Conservation (phyloP, 805 yeast species). For the Candida silvatica region DNA sequence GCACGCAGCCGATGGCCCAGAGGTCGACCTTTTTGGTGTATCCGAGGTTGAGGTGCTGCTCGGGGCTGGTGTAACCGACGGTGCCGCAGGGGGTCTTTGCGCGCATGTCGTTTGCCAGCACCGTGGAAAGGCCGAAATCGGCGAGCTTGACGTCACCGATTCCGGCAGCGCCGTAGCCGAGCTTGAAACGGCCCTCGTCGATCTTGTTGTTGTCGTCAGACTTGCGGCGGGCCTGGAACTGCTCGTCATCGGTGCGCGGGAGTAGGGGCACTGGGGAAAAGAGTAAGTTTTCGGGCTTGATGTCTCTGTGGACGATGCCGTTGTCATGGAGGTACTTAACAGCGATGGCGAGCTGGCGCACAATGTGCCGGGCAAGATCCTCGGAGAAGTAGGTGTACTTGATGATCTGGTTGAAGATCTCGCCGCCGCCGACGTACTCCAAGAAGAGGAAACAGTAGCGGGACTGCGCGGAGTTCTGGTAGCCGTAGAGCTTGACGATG, state of each 20-base stretch:
- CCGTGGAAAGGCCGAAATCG: conserved; percentile 64
- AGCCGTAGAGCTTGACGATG: conserved; percentile 46
- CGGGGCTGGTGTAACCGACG: conserved; percentile 71
- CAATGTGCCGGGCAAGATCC: conserved; percentile 62
- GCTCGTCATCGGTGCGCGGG: conserved; percentile 32
- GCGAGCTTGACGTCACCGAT: conserved; percentile 59
- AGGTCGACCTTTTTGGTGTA: conserved; percentile 63
- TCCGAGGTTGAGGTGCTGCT: conserved; percentile 49
- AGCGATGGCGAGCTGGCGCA: conserved; percentile 61
- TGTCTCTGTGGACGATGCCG: conserved; percentile 72
- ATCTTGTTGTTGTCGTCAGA: conserved; percentile 52
- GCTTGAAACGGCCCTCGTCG: conserved; percentile 52
- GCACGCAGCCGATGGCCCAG: conserved; percentile 68
- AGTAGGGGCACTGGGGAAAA: conserved; percentile 46
- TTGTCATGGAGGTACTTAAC: conserved; percentile 65
- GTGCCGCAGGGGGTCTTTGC: conserved; percentile 73
- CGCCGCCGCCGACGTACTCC: conserved; percentile 72
- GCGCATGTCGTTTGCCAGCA: conserved; percentile 30
- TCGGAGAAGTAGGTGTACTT: conserved; percentile 71
- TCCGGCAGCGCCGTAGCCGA: conserved; percentile 52
- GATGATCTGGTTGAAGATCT: conserved; percentile 72
- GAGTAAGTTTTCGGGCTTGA: conserved; percentile 71
- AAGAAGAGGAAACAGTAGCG: conserved; percentile 53
- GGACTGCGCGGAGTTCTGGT: conserved; percentile 36
- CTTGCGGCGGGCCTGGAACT: conserved; percentile 34